phyloP scores from a whole-genome alignment of 257 asterid species.

The Lavandula angustifolia region DNA sequence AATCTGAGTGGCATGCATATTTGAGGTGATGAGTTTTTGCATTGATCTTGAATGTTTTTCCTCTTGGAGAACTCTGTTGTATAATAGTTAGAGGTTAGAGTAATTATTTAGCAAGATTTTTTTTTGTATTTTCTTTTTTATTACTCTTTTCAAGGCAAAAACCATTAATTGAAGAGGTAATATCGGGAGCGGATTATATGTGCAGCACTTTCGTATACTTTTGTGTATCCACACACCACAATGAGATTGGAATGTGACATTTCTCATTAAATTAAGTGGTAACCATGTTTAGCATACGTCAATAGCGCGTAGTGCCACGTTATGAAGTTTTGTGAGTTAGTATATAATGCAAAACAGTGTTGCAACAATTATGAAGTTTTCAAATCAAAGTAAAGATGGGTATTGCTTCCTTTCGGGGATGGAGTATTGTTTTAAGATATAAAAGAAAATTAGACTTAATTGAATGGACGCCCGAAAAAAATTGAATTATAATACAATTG shows the following conservation, averaged over 20 bases:
- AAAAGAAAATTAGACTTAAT: too few species aligned
- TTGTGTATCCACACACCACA: too few species aligned
- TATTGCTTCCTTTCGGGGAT: not conserved
- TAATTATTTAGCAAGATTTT: not conserved
- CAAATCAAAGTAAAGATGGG: not conserved
- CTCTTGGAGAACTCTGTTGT: constrained; percentile 17
- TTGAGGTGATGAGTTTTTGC: not conserved
- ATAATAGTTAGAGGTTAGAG: constrained; percentile 11
- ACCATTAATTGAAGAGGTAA: not conserved
- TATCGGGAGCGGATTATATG: too few species aligned
- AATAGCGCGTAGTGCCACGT: too few species aligned
- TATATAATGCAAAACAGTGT: not conserved
- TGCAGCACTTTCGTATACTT: too few species aligned
- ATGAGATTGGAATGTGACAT: too few species aligned
- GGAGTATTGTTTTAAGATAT: too few species aligned
- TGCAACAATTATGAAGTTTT: not conserved
- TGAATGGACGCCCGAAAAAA: too few species aligned
- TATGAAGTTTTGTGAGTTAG: too few species aligned
- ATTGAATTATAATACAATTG: too few species aligned
- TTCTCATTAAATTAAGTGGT: too few species aligned
- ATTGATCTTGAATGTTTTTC: not conserved
- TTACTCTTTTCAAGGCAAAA: not conserved
- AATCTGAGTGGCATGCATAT: not conserved
- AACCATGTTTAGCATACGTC: too few species aligned
- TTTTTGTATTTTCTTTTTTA: not conserved